Conservation (phyloP, 192 early-diverging fungal species). For the Rhizoclosmatium globosum region DNA sequence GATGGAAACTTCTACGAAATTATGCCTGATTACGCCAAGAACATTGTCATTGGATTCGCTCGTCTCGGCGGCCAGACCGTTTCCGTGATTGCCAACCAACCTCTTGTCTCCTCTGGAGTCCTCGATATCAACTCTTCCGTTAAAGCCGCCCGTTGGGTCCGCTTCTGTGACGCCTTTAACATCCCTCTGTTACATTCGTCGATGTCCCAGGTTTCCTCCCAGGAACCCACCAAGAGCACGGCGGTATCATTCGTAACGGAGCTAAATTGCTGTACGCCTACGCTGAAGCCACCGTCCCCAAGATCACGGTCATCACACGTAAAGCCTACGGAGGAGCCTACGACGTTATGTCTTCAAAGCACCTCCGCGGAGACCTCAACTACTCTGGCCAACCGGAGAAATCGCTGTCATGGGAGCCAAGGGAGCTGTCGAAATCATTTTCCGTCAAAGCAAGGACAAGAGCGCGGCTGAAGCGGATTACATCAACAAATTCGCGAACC, state of each 20-base stretch:
- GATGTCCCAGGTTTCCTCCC: slow-evolving; percentile 98
- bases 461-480: slow-evolving; percentile 84
- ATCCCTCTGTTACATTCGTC: slow-evolving; percentile 91
- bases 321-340: slow-evolving; percentile 99
- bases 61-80: slow-evolving; percentile 87
- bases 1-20: slow-evolving; percentile 91
- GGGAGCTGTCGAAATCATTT: slow-evolving; percentile 97
- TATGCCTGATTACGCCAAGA: slow-evolving; percentile 88
- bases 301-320: slow-evolving; percentile 92
- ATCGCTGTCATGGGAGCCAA: slow-evolving; percentile 99
- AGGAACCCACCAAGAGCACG: slow-evolving; percentile 93
- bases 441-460: slow-evolving; percentile 70
- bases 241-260: slow-evolving; percentile 94
- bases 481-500: slow-evolving; percentile 91
- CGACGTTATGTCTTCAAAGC: slow-evolving; percentile 96
- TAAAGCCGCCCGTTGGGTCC: slow-evolving; percentile 95
- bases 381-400: slow-evolving; percentile 97
- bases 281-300: slow-evolving; percentile 95
- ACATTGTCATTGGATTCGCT: slow-evolving; percentile 91
- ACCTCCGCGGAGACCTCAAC: slow-evolving; percentile 91
- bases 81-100: slow-evolving; percentile 94
- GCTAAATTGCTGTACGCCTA: slow-evolving; percentile 97
- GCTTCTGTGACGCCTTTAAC: slow-evolving; percentile 96
- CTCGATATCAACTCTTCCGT: slow-evolving; percentile 94
- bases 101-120: slow-evolving; percentile 92